Conservation (phyloP, 2,329 filamentous ascomycete species). For the Calonectria leucothoes region DNA sequence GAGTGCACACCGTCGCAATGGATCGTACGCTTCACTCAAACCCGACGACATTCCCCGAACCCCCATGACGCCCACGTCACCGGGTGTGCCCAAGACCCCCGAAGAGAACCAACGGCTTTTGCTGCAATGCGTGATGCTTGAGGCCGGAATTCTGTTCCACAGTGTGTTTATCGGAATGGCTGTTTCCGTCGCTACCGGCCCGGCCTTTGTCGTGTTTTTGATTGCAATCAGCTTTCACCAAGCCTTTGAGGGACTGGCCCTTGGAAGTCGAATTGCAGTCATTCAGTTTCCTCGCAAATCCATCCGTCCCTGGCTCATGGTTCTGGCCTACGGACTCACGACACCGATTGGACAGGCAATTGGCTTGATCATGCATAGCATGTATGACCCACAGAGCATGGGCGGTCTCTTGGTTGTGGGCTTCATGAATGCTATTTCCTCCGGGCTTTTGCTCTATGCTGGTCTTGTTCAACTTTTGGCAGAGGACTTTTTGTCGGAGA, state of each 20-base stretch:
- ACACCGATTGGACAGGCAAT: slow-evolving; percentile 89
- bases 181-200: slow-evolving; percentile 82
- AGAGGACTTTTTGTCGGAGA: slow-evolving; percentile 84
- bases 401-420: slow-evolving; percentile 84
- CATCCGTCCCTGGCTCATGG: slow-evolving; percentile 85
- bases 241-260: slow-evolving; percentile 88
- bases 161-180: slow-evolving; percentile 91
- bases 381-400: slow-evolving; percentile 84
- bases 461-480: slow-evolving; percentile 86
- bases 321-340: slow-evolving; percentile 79
- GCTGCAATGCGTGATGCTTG: slow-evolving; percentile 82
- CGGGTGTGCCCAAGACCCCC: slow-evolving; percentile 49
- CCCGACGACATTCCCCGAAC: slow-evolving; percentile 39
- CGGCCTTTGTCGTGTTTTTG: slow-evolving; percentile 82
- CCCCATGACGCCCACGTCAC: slow-evolving; percentile 32
- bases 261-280: slow-evolving; percentile 86
- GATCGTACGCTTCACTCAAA: slow-evolving; percentile 48
- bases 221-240: slow-evolving; percentile 87
- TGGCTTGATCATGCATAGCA: slow-evolving; percentile 78
- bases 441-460: slow-evolving; percentile 83
- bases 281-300: slow-evolving; percentile 82
- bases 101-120: slow-evolving; percentile 75
- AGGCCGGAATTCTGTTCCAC: slow-evolving; percentile 87
- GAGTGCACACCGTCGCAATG: slow-evolving; percentile 38
- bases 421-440: slow-evolving; percentile 87